These are phyloP conservation scores for Lumnitzera littorea DNA, from an alignment of 345 rosid genomes.

Conservation along the genomic window DNA sequence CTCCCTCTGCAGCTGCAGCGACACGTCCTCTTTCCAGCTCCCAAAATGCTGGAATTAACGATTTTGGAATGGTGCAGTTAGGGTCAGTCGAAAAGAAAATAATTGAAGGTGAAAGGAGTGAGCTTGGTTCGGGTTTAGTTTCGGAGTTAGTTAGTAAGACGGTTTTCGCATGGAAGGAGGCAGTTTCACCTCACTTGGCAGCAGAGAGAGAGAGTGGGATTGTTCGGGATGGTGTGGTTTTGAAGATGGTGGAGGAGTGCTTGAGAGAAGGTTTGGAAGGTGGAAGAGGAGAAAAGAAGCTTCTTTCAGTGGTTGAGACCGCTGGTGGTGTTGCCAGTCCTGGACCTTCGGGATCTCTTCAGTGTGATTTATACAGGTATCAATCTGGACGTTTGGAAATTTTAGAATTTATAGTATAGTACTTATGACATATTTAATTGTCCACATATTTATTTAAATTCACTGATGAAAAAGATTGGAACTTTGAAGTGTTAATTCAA, in stretches of 20 bases:
- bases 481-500: no score
- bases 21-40: conserved; percentile 3
- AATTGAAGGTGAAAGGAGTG: conserved; percentile 16
- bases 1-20: conserved; percentile 39
- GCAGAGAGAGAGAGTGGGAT: conserved; percentile 59
- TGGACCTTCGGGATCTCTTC: conserved; percentile 83
- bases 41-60: neutral
- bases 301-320: conserved; percentile 73
- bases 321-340: conserved; percentile 98
- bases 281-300: conserved; percentile 18
- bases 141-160: conserved; percentile 63
- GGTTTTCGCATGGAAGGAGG: conserved; percentile 75
- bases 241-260: conserved; percentile 35
- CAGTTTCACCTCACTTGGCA: conserved; percentile 86
- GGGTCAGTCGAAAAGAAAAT: conserved; percentile 35
- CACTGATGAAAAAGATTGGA: no score
- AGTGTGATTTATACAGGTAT: conserved; percentile 84
- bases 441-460: no score
- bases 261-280: conserved; percentile 33
- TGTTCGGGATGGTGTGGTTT: conserved; percentile 39
- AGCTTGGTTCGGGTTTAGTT: conserved; percentile 13
- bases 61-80: conserved; percentile 38
- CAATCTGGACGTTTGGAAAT: neutral
- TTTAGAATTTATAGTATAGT: neutral
- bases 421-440: neutral